A percentile compares a stretch with the other conserved stretches of the same genome.
Evolutionary conservation across 225 moss, liverwort and hornwort species (phyloP).

Genomic region (Climacium dendroides): DNA sequence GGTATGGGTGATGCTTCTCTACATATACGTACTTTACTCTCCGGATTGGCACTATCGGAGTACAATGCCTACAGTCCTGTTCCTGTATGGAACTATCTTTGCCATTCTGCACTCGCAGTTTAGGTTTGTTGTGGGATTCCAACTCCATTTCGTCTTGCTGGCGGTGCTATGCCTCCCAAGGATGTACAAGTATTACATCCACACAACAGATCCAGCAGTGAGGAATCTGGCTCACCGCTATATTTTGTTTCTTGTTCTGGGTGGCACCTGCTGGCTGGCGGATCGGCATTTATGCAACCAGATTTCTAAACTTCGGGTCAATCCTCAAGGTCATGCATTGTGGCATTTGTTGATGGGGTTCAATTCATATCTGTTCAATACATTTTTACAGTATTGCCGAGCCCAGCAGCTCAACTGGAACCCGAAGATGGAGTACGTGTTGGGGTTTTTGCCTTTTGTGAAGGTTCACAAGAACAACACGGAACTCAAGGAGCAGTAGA

Average conservation of each 20-base stretch:
- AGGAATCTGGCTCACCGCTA: slow-evolving; percentile 79
- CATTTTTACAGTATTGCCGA: slow-evolving; percentile 90
- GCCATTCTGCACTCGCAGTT: slow-evolving; percentile 82
- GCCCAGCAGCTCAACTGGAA: slow-evolving; percentile 91
- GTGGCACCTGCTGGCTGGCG: slow-evolving; percentile 66
- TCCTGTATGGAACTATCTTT: slow-evolving; percentile 85
- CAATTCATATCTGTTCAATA: slow-evolving; percentile 81
- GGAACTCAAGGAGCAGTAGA: slow-evolving; percentile 38
- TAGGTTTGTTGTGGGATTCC: slow-evolving; percentile 85
- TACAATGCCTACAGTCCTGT: slow-evolving; percentile 90
- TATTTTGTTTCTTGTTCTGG: slow-evolving; percentile 54
- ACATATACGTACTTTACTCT: slow-evolving; percentile 95
- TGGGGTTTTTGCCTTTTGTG: slow-evolving; percentile 60
- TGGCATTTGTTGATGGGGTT: slow-evolving; percentile 94
- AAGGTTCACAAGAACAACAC: slow-evolving; percentile 39
- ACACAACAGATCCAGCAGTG: slow-evolving; percentile 68
- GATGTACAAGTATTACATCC: slow-evolving; percentile 98
- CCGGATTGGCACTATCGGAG: slow-evolving; percentile 98
- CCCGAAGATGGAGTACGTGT: slow-evolving; percentile 62
- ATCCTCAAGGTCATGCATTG: slow-evolving; percentile 91
- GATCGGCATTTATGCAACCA: slow-evolving; percentile 73
- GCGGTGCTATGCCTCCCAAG: slow-evolving; percentile 90
- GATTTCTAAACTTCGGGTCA: slow-evolving; percentile 54
- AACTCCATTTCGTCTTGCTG: slow-evolving; percentile 76
- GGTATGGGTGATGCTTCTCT: slow-evolving; percentile 99